Percentiles rank a stretch among this genome's conserved stretches.
phyloP scores from a whole-genome alignment of 352 stramenopile species.

The Aphanomyces euteiches region DNA sequence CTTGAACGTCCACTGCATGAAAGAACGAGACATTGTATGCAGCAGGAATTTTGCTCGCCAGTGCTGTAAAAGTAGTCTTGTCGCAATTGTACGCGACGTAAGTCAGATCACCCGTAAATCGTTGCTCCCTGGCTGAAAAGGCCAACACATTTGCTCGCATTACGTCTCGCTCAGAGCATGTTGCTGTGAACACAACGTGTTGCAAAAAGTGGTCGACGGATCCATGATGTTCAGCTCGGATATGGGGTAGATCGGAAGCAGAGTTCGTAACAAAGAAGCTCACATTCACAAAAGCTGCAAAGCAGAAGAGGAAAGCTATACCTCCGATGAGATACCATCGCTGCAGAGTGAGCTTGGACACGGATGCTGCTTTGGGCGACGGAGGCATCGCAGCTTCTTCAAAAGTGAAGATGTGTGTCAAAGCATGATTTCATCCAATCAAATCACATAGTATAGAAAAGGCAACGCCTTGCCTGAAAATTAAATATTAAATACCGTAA shows the following conservation, averaged over 20 bases:
- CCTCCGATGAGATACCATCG: conserved; percentile 23
- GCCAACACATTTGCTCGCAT: conserved; percentile 66
- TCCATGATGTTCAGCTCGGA: background rate
- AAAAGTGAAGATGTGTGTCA: conserved; percentile 4
- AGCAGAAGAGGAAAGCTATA: conserved; percentile 10
- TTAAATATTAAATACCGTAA: no score
- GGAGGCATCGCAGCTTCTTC: background rate
- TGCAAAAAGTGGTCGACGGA: background rate
- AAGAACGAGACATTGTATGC: conserved; percentile 26
- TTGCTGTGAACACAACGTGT: conserved; percentile 66
- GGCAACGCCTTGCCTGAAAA: no score
- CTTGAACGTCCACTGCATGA: conserved; percentile 12
- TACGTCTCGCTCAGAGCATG: conserved; percentile 56
- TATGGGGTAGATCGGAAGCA: background rate
- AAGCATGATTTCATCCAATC: conserved; percentile 4
- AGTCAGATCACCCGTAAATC: conserved; percentile 55
- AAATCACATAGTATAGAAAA: no score
- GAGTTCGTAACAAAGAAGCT: conserved; percentile 27
- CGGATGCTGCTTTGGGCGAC: background rate
- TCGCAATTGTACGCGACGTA: conserved; percentile 73
- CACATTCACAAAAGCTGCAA: conserved; percentile 26
- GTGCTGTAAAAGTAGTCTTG: background rate
- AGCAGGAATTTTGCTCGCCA: background rate
- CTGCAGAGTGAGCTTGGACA: conserved; percentile 14
- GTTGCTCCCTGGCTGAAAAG: conserved; percentile 55